phyloP scores from a whole-genome alignment of 768 basidiomycete species.

The Russula compacta region DNA sequence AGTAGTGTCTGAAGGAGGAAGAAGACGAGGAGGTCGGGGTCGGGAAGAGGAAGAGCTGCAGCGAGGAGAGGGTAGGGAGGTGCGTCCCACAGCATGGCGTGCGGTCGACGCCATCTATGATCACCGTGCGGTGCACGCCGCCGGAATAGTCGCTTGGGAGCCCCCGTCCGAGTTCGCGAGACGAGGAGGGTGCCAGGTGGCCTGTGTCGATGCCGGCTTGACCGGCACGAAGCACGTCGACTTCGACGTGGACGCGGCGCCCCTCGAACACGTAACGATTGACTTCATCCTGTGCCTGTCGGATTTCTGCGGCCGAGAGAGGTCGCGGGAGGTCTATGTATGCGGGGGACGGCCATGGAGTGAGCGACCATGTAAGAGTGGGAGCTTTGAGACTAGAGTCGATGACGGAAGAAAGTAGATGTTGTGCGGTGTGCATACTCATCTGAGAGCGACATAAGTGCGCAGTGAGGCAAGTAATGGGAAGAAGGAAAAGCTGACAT shows the following conservation, averaged over 20 bases:
- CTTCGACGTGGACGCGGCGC: conserved; percentile 60
- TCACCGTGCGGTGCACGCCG: conserved; percentile 66
- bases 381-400: conserved; percentile 53
- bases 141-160: conserved; percentile 70
- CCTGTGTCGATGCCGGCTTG: conserved; percentile 23
- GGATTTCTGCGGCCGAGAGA: conserved; percentile 55
- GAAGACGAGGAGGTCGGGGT: conserved; percentile 51
- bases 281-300: conserved; percentile 48
- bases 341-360: conserved; percentile 53
- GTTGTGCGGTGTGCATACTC: conserved; percentile 81
- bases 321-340: conserved; percentile 71
- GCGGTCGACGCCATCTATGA: conserved; percentile 75
- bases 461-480: background rate
- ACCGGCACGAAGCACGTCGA: conserved; percentile 49
- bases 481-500: conserved; percentile 36
- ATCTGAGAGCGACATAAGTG: conserved; percentile 37
- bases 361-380: conserved; percentile 79
- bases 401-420: conserved; percentile 72
- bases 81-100: conserved; percentile 87
- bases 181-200: conserved; percentile 32
- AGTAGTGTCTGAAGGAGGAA: conserved; percentile 66
- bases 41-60: conserved; percentile 63
- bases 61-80: conserved; percentile 62
- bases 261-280: conserved; percentile 66
- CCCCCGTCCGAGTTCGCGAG: conserved; percentile 45